Evolutionary conservation across 1,139 yeast genomes (phyloP).

Genomic region (Lodderomyces orthopsilosis): DNA sequence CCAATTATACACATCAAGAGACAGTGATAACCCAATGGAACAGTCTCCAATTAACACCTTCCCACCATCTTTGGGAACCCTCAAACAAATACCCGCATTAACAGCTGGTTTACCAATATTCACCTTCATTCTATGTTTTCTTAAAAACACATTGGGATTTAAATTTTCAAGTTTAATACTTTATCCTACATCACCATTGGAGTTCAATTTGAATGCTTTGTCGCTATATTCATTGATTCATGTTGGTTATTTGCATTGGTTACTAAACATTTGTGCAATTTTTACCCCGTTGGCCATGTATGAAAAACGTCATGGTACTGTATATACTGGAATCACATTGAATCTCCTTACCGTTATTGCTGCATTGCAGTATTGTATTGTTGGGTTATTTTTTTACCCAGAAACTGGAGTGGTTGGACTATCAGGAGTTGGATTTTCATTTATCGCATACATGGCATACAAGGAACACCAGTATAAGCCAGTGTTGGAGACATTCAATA

Average conservation of each 20-base stretch:
- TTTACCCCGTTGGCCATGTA: constrained; percentile 63
- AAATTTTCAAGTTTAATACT: constrained; percentile 29
- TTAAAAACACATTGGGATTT: constrained; percentile 21
- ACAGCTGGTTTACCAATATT: constrained; percentile 65
- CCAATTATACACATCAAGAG: too few relatives aligned
- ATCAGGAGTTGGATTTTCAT: constrained; percentile 74
- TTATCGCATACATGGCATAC: constrained; percentile 62
- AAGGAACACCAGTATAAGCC: constrained; percentile 57
- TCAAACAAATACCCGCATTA: constrained; percentile 49
- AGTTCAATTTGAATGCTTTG: constrained; percentile 58
- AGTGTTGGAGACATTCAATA: constrained; percentile 21
- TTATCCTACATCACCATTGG: constrained; percentile 55
- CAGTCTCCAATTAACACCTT: neutral
- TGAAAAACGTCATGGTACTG: constrained; percentile 79
- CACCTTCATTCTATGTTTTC: constrained; percentile 35
- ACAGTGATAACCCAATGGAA: too few relatives aligned
- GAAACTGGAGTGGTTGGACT: constrained; percentile 58
- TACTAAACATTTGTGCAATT: constrained; percentile 59
- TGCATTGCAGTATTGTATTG: constrained; percentile 61
- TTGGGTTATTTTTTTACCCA: constrained; percentile 57
- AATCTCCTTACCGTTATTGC: constrained; percentile 70
- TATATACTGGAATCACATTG: constrained; percentile 79
- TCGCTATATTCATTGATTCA: constrained; percentile 80
- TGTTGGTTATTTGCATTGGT: constrained; percentile 56
- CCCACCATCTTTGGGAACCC: constrained; percentile 1